These are phyloP conservation scores for Fusarium brachygibbosum DNA, from an alignment of 2,329 filamentous ascomycete genomes.

Conservation along the genomic window DNA sequence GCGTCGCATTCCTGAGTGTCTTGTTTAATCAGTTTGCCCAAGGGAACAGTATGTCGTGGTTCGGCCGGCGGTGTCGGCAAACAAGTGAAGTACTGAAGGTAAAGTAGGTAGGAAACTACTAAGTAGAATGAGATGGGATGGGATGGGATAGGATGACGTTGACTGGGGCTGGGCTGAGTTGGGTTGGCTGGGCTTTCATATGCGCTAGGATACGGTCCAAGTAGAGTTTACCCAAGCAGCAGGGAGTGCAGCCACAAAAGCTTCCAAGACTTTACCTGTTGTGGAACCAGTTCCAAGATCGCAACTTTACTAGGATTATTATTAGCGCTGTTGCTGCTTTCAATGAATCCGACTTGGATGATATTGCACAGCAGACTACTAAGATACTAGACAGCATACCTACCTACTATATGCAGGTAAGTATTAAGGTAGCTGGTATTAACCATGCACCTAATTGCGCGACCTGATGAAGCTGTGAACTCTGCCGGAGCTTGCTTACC, in stretches of 20 bases:
- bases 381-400: too few relatives aligned
- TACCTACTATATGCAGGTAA: too few relatives aligned
- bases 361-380: background rate
- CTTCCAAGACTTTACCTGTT: constrained; percentile 21
- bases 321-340: constrained; percentile 13
- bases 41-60: constrained; percentile 25
- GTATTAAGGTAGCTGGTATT: too few relatives aligned
- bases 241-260: background rate
- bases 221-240: constrained; percentile 9
- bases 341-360: background rate
- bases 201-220: background rate
- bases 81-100: constrained; percentile 13
- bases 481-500: too few relatives aligned
- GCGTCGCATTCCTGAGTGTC: constrained; percentile 42
- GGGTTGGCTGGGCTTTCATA: constrained; percentile 15
- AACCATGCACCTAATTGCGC: too few relatives aligned
- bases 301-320: constrained; percentile 2
- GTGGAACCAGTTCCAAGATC: constrained; percentile 14
- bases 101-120: constrained; percentile 5
- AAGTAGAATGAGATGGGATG: constrained; percentile 39
- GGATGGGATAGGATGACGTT: constrained; percentile 44
- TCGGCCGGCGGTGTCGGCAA: constrained; percentile 36
- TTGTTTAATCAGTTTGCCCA: background rate
- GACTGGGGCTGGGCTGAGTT: constrained; percentile 40
- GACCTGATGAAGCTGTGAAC: too few relatives aligned